Percentiles rank a stretch among this genome's conserved stretches.
Conservation (phyloP, 768 basidiomycete species). For the Pleurotus pulmonarius region DNA sequence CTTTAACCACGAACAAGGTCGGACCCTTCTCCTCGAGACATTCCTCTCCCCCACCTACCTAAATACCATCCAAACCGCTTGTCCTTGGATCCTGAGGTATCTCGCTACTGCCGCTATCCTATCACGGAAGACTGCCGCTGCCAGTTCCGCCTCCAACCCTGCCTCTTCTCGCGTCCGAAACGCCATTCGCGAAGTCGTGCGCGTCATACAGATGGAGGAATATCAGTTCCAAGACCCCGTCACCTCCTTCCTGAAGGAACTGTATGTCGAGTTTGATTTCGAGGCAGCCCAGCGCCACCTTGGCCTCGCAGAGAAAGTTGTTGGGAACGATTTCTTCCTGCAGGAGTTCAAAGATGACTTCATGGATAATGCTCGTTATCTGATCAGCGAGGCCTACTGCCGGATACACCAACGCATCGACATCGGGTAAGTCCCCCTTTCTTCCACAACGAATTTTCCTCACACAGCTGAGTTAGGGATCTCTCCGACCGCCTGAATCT, state of each 20-base stretch:
- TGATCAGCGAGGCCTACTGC: conserved; percentile 97
- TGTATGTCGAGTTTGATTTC: conserved; percentile 96
- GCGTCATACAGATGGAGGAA: conserved; percentile 91
- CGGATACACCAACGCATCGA: conserved; percentile 93
- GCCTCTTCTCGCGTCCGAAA: conserved; percentile 75
- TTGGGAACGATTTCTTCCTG: conserved; percentile 93
- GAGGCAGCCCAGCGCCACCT: conserved; percentile 89
- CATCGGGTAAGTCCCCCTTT: conserved; percentile 54
- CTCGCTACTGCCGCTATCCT: conserved; percentile 91
- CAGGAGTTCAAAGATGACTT: conserved; percentile 90
- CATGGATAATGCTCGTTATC: conserved; percentile 92
- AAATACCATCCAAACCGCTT: conserved; percentile 96
- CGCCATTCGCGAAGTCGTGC: conserved; percentile 88
- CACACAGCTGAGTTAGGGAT: conserved; percentile 46
- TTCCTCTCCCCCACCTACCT: conserved; percentile 97
- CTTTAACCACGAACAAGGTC: conserved; percentile 92
- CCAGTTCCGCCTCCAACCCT: conserved; percentile 34
- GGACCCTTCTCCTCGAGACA: conserved; percentile 89
- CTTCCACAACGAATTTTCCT: no score
- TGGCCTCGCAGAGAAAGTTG: conserved; percentile 71
- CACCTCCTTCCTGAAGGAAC: conserved; percentile 88
- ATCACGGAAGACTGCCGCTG: conserved; percentile 70
- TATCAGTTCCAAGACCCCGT: conserved; percentile 96
- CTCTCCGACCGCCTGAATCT: conserved; percentile 92
- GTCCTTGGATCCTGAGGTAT: conserved; percentile 93